Evolutionary conservation across 2,329 filamentous ascomycete species (phyloP), one percentile per base, ranked within the genome.

Genomic region (Hypomyces perniciosus): DNA sequence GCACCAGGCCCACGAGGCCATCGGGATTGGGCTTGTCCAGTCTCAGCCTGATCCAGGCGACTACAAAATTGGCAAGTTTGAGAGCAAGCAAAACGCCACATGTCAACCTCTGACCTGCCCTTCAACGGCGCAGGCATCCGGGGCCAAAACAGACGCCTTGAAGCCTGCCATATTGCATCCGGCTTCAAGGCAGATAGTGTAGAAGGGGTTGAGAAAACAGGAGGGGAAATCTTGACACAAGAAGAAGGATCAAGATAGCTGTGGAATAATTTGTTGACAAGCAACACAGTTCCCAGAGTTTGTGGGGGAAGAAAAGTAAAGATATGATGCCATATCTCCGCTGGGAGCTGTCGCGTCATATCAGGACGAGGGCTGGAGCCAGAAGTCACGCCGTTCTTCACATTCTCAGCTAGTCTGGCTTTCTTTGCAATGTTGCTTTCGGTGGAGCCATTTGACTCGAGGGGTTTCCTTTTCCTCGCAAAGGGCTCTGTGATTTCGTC

Each of bases 11-110:
- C 85, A 53, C 75, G 71, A 61, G 78, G 78, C 74, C 76, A 83
- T 45, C 73, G 70, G 61, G 69, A 71, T 27, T 62, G 54, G 66
- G 58, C 53, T 62, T 54, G 52, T 54, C 48, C 56, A 39, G 42
- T 54, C 48, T 54, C 61, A 49, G 40, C 12, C 28, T 46, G 29
- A 55, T 62, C 65, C 45, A 57, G 59, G 54, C 73, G 79, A 48
- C 69, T 71, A 67, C 89, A 93, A 57, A 84, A 81, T 61, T 91
- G 83, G 65, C 89, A 95, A 49, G 63, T 68, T 30, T 63, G 71
- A 44, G 80, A 78, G 65, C 81, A 83, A 34, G 82, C 74, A 46
- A 93, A 71, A 61, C 79, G 80, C 80, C 88, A 90, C 86, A 91
- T 91, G 39, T 85, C 79, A 56, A 88, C 72, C 66, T 93, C 88